These are phyloP conservation scores for Fusarium euwallaceae DNA, from an alignment of 2,329 filamentous ascomycete genomes.

Conservation along the genomic window DNA sequence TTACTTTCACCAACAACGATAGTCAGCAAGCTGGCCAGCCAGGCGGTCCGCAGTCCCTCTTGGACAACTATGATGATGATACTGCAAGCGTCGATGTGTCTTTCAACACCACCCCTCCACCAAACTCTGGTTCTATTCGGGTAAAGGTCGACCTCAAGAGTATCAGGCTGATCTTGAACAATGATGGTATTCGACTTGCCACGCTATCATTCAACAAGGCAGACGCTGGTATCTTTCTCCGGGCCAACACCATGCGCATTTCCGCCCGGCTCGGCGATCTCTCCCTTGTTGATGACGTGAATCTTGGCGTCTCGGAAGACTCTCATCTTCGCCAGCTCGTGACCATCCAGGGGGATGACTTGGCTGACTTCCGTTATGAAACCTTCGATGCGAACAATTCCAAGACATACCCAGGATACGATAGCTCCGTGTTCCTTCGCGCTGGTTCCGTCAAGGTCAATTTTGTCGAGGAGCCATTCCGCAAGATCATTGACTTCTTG, in stretches of 20 bases:
- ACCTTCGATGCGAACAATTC: slow-evolving; percentile 83
- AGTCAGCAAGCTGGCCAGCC: slow-evolving; percentile 48
- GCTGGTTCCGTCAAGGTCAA: slow-evolving; percentile 97
- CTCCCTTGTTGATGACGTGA: slow-evolving; percentile 92
- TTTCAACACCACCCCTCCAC: slow-evolving; percentile 47
- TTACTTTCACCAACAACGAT: slow-evolving; percentile 83
- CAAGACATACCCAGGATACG: slow-evolving; percentile 90
- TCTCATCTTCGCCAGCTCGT: slow-evolving; percentile 89
- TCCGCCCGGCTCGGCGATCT: slow-evolving; percentile 89
- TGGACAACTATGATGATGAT: slow-evolving; percentile 53
- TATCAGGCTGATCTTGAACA: slow-evolving; percentile 95
- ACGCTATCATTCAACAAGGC: slow-evolving; percentile 94
- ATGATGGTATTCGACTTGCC: slow-evolving; percentile 94
- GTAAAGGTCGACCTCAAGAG: slow-evolving; percentile 95
- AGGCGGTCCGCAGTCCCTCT: slow-evolving; percentile 52
- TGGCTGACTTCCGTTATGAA: slow-evolving; percentile 97
- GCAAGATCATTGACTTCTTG: slow-evolving; percentile 97
- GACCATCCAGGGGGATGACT: slow-evolving; percentile 93
- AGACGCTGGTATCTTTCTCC: slow-evolving; percentile 89
- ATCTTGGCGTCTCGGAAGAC: slow-evolving; percentile 84
- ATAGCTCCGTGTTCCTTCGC: slow-evolving; percentile 89
- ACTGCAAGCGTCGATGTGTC: slow-evolving; percentile 55
- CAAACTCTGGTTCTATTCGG: slow-evolving; percentile 79
- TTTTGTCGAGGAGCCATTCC: slow-evolving; percentile 96
- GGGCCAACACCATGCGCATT: slow-evolving; percentile 88